phyloP scores from a whole-genome alignment of 176 grass and related monocot species.

The Oryza rufipogon region DNA sequence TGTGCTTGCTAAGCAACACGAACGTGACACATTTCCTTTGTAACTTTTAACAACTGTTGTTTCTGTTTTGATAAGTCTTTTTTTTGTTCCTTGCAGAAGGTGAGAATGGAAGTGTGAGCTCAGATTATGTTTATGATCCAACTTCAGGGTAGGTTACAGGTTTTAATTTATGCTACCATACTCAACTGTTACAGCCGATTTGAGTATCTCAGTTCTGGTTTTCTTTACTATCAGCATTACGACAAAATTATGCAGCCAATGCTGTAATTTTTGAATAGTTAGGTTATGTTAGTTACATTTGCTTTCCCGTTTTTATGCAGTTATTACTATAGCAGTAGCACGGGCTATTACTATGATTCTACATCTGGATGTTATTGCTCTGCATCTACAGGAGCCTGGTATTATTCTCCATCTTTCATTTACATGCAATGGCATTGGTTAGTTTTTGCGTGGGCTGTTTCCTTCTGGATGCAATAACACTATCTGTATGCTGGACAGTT shows the following conservation, averaged over 20 bases:
- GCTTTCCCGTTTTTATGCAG: conserved; percentile 44
- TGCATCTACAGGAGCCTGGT: conserved; percentile 87
- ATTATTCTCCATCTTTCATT: conserved; percentile 39
- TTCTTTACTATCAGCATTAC: conserved; percentile 9
- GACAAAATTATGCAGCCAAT: background rate
- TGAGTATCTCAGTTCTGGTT: background rate
- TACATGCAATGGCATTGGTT: background rate
- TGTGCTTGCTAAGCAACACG: background rate
- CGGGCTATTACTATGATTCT: conserved; percentile 90
- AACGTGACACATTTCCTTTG: background rate
- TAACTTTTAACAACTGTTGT: background rate
- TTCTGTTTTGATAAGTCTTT: conserved; percentile 16
- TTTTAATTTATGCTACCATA: conserved; percentile 23
- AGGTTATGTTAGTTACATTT: conserved; percentile 26
- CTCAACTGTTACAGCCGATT: background rate
- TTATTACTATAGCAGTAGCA: conserved; percentile 91
- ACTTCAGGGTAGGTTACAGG: conserved; percentile 70
- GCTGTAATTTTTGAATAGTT: conserved; percentile 19
- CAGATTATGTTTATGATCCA: conserved; percentile 86
- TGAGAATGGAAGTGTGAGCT: conserved; percentile 50
- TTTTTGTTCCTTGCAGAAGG: conserved; percentile 56
- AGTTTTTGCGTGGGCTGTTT: background rate
- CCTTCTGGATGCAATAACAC: background rate
- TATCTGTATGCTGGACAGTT: background rate
- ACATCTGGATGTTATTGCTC: conserved; percentile 71